These are phyloP conservation scores for Zea mays DNA, from an alignment of 176 grass and related monocot genomes.

Conservation along the genomic window DNA sequence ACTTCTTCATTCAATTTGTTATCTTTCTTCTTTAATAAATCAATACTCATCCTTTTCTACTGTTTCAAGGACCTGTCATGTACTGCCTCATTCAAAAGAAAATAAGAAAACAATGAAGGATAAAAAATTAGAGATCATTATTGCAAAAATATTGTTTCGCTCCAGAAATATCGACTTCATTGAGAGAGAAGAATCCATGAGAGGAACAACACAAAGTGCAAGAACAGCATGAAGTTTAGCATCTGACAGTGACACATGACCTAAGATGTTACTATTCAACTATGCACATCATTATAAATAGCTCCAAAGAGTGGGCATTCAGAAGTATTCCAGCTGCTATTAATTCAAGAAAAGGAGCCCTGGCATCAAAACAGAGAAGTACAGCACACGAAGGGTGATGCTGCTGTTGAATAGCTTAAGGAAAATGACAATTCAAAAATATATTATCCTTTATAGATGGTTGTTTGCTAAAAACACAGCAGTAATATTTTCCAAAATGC, in stretches of 20 bases:
- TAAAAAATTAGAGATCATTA: conserved; percentile 3
- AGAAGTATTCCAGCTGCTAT: not conserved
- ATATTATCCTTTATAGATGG: not conserved
- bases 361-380: conserved; percentile 17
- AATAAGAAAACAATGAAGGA: not conserved
- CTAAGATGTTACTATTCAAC: not conserved
- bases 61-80: conserved; percentile 33
- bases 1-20: conserved; percentile 41
- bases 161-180: conserved; percentile 8
- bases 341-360: conserved; percentile 1
- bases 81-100: conserved; percentile 7
- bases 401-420: not conserved
- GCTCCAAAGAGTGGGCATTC: not conserved
- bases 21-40: conserved; percentile 54
- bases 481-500: not conserved
- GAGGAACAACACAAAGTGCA: not conserved
- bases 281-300: conserved; percentile 17
- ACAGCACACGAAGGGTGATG: conserved; percentile 1
- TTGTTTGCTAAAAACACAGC: not conserved
- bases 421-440: not conserved
- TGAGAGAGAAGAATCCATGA: not conserved
- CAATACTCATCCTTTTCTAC: conserved; percentile 48
- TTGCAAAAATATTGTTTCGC: not conserved
- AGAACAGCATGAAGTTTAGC: conserved; percentile 5
- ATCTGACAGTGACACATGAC: conserved; percentile 1